Base-by-base conservation (phyloP, 1,284 basidiomycete genomes). In the Pseudozyma hubeiensis region DNA sequence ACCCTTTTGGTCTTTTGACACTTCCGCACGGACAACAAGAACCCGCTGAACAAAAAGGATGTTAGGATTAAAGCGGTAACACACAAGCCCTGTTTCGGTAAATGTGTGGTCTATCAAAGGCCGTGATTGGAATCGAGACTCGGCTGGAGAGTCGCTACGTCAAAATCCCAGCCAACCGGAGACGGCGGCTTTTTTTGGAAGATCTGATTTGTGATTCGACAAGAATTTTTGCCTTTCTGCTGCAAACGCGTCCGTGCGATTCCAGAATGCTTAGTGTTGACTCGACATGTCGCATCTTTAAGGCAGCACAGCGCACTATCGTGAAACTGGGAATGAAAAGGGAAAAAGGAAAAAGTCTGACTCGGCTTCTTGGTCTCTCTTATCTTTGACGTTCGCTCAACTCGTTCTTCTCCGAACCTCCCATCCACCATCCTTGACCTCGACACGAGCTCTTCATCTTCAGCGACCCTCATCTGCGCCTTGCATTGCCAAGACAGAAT, bases 131-230 rank as follows among this genome's bases (percentile, higher is more conserved):
- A 37, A 3, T 24, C 24, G 24, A 24, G 24, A 24, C 24, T 37
- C 14, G 35, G 35, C 35, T 37, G 9, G 35, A 24, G 24, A 1
- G 24, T 24, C 24, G 4, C 14, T 41, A 41, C 40, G 40, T 41
- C 40, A 41, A 41, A 9, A 10, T 9, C 35, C 8, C 9, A 9
- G 35, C 35, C 35, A 37, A 37, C 35, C 35, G 35, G 8, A 37
- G 40, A 41, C n/a, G 10, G 10, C 40, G 40, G 13, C 16, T 16
- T n/a, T 44, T 24, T 44, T 44, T 7, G 19, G 43, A 44, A 44
- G 43, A 44, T 17, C 37, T 35, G 52, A 53, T 44, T 40, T 6
- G 24, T 66, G 64, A 62, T 67, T 67, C 59, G 64, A 41, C 39
- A 30, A 34, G 46, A 46, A 57, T 49, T 61, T 67, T 61, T 57